A percentile compares a stretch with the other conserved stretches of the same genome.
Conservation (phyloP, 164 flowering plant species). For the Nymphaea thermarum region DNA sequence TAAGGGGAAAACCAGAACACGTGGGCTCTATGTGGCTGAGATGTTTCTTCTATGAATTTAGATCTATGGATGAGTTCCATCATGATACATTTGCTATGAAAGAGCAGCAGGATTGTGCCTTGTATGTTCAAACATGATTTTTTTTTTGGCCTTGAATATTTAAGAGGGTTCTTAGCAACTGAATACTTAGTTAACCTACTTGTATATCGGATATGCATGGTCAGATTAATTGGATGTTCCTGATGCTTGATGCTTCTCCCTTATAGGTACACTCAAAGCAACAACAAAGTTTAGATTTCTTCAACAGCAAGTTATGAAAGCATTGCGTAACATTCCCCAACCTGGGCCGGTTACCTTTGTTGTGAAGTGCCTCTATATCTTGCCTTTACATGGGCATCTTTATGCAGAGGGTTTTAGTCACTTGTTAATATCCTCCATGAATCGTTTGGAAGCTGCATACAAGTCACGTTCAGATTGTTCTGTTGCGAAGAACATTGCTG, state of each 20-base stretch:
- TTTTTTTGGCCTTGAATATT: too few species aligned
- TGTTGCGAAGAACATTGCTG: slow-evolving; percentile 43
- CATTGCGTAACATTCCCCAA: slow-evolving; percentile 41
- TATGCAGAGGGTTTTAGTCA: slow-evolving; percentile 81
- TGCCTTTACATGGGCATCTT: slow-evolving; percentile 46
- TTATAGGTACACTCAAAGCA: slow-evolving; percentile 68
- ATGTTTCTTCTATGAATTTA: too few species aligned
- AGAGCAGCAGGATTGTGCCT: too few species aligned
- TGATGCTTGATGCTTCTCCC: background rate
- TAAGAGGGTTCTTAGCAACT: too few species aligned
- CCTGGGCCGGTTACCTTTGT: slow-evolving; percentile 66
- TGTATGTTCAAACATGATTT: too few species aligned
- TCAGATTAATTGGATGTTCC: too few species aligned
- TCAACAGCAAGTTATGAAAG: slow-evolving; percentile 54
- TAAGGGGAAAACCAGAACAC: too few species aligned
- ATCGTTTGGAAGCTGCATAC: slow-evolving; percentile 37
- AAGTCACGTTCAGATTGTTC: slow-evolving; percentile 20
- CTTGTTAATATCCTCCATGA: slow-evolving; percentile 60
- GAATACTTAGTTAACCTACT: too few species aligned
- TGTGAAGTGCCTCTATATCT: slow-evolving; percentile 49
- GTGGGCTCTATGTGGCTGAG: too few species aligned
- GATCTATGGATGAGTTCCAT: too few species aligned
- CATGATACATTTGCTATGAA: too few species aligned
- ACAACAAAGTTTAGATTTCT: slow-evolving; percentile 62
- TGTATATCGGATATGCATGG: too few species aligned